Base-by-base conservation (phyloP, 2,329 filamentous ascomycete species). In the Emmonsiellopsis sp. region DNA sequence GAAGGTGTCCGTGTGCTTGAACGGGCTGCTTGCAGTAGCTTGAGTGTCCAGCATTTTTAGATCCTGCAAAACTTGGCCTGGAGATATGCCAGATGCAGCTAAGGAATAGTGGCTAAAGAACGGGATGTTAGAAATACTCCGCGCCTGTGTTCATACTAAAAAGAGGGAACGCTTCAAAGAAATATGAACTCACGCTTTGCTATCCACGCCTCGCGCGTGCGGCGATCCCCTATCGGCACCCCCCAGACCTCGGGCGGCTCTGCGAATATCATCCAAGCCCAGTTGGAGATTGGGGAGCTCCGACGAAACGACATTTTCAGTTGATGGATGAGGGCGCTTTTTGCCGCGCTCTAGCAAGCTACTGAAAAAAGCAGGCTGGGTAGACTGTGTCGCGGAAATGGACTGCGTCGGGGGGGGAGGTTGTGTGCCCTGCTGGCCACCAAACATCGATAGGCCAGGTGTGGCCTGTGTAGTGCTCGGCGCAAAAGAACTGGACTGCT, bases 71-170 rank as follows among this genome's bases (percentile, higher is more conserved):
- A 92, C 88, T 58, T 86, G 81, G 42, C 87, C 86, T 11, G 92
- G 88, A 64, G 95, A 89, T 54, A 98, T 87, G 36, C 93, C 93
- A 10, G 93, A 97, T 6, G 88, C 92, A 32, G 92, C 90, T 49
- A 98, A 84, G 42, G 97, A 78, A 69, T 95, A 96, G 68, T 96
- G 92, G 62, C 87, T 91, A 57, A 42, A 47, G 17, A 39, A 32
- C 21, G 3, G 36, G 1, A 10, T n/a, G 21, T 53, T 45, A 39
- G 42, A 9, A 51, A 31, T 27, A 8, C 17, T 40, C 9, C 27
- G 17, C 21, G 9, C 31, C 21, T 17, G 39, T 42, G 21, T 31
- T 21, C 13, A 5, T n/a, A 10, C 11, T 17, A 31, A 44, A 40
- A 17, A 33, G 54, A 36, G 27, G 44, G 27, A 46, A 21, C 13